Evolutionary conservation across 163 green algal species (phyloP), one percentile per base, ranked within the genome.

Genomic region (Chlorella variabilis): DNA sequence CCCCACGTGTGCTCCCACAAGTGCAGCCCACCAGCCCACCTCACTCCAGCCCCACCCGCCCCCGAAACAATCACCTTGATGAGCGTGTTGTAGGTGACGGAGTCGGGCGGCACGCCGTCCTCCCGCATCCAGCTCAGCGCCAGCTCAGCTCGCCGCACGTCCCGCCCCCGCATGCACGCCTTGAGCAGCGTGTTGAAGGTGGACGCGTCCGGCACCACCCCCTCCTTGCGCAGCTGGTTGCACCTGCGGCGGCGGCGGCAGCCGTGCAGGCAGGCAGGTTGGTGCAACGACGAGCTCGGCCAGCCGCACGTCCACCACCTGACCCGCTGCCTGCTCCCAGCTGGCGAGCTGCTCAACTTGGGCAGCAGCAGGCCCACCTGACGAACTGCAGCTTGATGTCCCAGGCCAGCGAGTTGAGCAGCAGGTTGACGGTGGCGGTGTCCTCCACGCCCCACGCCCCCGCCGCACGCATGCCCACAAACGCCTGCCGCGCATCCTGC

Each of bases 131-230:
- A 85, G 13, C 42, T 23, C 27, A 86, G 41, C 56, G 85, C 77
- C 17, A 80, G 39, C 65, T 82, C 49, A 25, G 86, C 87, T 38
- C 76, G 67, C 58, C 21, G 38, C n/a, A 42, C 56, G 31, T 91
- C 82, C 34, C 49, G 39, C 18, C 45, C 58, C 34, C 63, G 61
- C 88, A 92, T 92, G 85, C 88, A 92, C 18, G 75, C 61, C 71
- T 92, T 92, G 23, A 92, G 59, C 36, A 92, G 76, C 1, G 75
- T 82, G 63, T 92, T 92, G 65, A 86, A 90, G 54, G 83, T 89
- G 39, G 78, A 48, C 21, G 61, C 34, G 61, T 91, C 83, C 15
- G 82, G 62, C 51, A 56, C 20, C 31, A 88, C 42, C 2, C 82
- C 85, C 45, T 68, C 62, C 2, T 67, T 74, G 42, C 45, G n/a